Evolutionary conservation across 441 rosid species (phyloP).

Genomic region (Breynia disticha): DNA sequence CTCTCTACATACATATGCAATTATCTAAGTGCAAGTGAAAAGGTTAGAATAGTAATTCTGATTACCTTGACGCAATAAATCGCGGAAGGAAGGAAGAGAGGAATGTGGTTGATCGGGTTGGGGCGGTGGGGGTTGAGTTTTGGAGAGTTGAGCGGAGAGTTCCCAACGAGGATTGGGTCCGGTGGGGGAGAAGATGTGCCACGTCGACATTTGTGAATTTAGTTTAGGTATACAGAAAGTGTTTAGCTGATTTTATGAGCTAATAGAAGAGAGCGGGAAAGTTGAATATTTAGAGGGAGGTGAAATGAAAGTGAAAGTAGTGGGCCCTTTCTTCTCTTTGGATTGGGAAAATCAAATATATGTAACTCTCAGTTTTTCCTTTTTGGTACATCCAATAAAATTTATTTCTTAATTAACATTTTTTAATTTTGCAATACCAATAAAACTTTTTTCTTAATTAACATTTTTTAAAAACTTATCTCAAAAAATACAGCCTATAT

Average conservation of each 20-base stretch:
- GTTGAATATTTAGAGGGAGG: slow-evolving; percentile 11
- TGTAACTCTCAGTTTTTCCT: no score
- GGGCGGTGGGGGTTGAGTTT: slow-evolving; percentile 6
- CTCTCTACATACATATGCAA: background rate
- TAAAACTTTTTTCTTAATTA: no score
- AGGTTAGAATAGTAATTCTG: background rate
- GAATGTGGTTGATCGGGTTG: slow-evolving; percentile 12
- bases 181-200: slow-evolving; percentile 52
- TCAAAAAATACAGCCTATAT: no score
- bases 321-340: background rate
- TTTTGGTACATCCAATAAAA: no score
- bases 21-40: background rate
- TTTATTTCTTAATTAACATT: no score
- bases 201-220: slow-evolving; percentile 49
- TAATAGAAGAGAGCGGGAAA: slow-evolving; percentile 37
- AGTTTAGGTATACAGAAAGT: background rate
- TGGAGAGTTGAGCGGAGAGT: slow-evolving; percentile 23
- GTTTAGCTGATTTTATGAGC: background rate
- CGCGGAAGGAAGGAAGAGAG: slow-evolving; percentile 54
- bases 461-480: no score
- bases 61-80: slow-evolving; percentile 42
- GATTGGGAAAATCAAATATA: no score
- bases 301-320: no score
- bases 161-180: slow-evolving; percentile 56
- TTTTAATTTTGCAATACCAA: no score